These are phyloP conservation scores for Massarina eburnea DNA, from an alignment of 2,329 filamentous ascomycete genomes.

Conservation along the genomic window DNA sequence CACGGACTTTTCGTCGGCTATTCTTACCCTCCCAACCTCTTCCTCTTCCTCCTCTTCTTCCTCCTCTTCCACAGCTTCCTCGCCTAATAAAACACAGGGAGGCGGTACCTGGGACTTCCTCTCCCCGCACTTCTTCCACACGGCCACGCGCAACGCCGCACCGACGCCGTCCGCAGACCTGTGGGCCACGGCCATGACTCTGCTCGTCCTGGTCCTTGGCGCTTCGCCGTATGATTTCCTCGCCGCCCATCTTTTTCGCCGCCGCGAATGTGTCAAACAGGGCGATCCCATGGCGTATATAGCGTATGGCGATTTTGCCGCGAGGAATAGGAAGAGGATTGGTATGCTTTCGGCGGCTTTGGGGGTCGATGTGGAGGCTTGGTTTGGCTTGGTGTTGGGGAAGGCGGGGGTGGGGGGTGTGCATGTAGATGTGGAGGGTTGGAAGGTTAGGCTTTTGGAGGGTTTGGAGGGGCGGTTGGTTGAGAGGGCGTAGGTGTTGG, in stretches of 20 bases:
- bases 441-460: too few species aligned
- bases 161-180: slow-evolving; percentile 44
- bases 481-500: too few species aligned
- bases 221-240: slow-evolving; percentile 45
- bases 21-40: slow-evolving; percentile 4
- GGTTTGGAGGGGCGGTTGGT: too few species aligned
- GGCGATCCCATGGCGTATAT: slow-evolving; percentile 46
- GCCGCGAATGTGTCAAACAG: slow-evolving; percentile 48
- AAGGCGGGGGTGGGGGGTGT: too few species aligned
- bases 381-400: too few species aligned
- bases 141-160: slow-evolving; percentile 40
- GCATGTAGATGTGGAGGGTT: too few species aligned
- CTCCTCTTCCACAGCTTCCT: slow-evolving; percentile 4
- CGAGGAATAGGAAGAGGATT: slow-evolving; percentile 28
- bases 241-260: slow-evolving; percentile 44
- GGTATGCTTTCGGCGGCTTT: neutral
- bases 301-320: slow-evolving; percentile 37
- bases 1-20: slow-evolving; percentile 11
- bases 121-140: slow-evolving; percentile 6
- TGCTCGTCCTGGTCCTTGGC: slow-evolving; percentile 48
- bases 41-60: neutral
- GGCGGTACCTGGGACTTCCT: slow-evolving; percentile 48
- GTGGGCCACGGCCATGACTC: slow-evolving; percentile 49
- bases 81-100: slow-evolving; percentile 29
- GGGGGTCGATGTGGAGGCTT: slow-evolving; percentile 23